Evolutionary conservation across 148 eudicot species (phyloP), one percentile per base, ranked within the genome.

Genomic region (Fagopyrum homotropicum): DNA sequence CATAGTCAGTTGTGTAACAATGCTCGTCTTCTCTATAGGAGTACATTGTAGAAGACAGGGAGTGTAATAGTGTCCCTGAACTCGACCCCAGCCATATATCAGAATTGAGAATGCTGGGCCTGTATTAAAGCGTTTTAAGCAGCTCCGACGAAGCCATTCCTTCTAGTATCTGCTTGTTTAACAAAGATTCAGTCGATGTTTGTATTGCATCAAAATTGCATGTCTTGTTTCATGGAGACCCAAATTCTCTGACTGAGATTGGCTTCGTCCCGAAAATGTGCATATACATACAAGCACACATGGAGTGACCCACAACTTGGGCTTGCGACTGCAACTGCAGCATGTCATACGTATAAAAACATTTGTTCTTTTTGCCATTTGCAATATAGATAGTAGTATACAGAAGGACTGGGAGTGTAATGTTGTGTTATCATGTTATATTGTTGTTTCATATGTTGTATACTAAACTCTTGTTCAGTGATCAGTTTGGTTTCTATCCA

Each of bases 31-130:
- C 77, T 14, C 11, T 69, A 46, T 72, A 95, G 98, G 98, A 95
- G 80, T 95, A 92, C 75, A 72, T 95, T 56, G 98, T 95, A 69
- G 97, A 92, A 89, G 98, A 95, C 74, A 84, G 91, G 45, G 96
- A 92, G 83, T 81, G 80, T 74, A 88, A 85, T 75, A 79, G 86
- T 81, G 86, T 84, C 57, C 88, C 88, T 72, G 98, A 90, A 81
- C 97, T 95, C 76, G 96, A 89, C 16, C 85, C 89, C 77, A 87
- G 85, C 78, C 98, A 92, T 74, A 83, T 92, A 45, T 85, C 96
- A 7, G 98, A 95, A 86, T 85, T 95, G 78, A 87, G 97, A 80
- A 90, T 92, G 96, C 75, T 95, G 81, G 97, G 97, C 80, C 96
- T 95, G 45, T 92, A 83, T 82, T 92, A 45, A 35, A 70, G 77